Base-by-base conservation (phyloP, 352 stramenopile species). In the Blastocystis sp. region DNA sequence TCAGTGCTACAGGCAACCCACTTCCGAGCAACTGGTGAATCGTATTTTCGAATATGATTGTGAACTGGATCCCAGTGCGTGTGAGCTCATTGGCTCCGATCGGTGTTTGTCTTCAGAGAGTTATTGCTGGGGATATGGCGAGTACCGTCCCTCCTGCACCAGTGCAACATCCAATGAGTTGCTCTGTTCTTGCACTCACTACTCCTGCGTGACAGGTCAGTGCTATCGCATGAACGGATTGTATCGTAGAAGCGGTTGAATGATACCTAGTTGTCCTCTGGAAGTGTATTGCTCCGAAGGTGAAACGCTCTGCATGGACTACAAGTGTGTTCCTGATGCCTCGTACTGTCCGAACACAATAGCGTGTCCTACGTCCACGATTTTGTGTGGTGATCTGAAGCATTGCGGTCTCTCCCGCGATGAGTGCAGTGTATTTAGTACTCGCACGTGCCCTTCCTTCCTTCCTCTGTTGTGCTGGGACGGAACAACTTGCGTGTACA, bases 311-410 rank as follows among this genome's bases (percentile, higher is more conserved):
- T 85, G 73, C 47, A 43, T 53, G 37, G 73, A 85, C 39, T 45
- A 66, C 39, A 50, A 43, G n/a, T 85, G 73, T 43, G 73, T 85
- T 18, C 9, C 13, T n/a, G 30, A 59, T 16, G 6, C 11, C 24
- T 24, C 53, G 3, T n/a, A 41, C 7, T 85, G 73, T 43, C 53
- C 43, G 6, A 30, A 64, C 4, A 66, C 63, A 13, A 26, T 85
- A 2, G 73, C 73, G 3, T 85, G 73, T 43, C 73, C 73, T 53
- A 59, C 73, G 26, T 53, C 47, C 4, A 85, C 53, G 3, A 37
- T 85, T 6, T 26, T 85, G 3, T 85, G 73, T 43, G 73, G 73
- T 13, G 47, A 85, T 53, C 73, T 85, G 18, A 26, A 66, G 9
- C 73, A 45, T 39, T 85, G 73, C 24, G 73, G 73, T 1, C 13